Conservation (phyloP, 1,284 basidiomycete genomes). For the Papiliotrema nemorosa region DNA sequence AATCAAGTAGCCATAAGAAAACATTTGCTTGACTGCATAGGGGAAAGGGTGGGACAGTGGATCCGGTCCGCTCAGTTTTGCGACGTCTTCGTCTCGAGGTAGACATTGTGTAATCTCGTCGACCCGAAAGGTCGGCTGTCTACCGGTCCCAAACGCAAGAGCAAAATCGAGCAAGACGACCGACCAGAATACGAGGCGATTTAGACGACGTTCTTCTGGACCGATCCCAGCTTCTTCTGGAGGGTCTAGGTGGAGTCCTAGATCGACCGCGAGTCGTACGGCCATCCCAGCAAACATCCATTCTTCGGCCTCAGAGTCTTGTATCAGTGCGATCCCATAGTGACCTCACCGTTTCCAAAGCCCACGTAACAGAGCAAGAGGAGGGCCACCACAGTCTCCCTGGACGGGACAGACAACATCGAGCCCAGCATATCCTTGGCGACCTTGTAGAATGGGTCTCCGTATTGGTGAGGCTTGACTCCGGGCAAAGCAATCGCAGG, state of each 20-base stretch:
- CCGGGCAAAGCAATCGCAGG: slow-evolving; percentile 26
- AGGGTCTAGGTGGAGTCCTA: slow-evolving; percentile 25
- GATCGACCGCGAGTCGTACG: slow-evolving; percentile 31
- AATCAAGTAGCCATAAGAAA: slow-evolving; percentile 19
- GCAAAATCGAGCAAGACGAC: slow-evolving; percentile 28
- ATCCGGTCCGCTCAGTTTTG: not conserved
- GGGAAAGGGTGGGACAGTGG: slow-evolving; percentile 17
- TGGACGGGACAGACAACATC: slow-evolving; percentile 28
- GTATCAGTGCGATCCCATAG: not conserved
- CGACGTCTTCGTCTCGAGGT: slow-evolving; percentile 13
- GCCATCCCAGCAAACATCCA: slow-evolving; percentile 35
- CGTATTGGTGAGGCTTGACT: slow-evolving; percentile 30
- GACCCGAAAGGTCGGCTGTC: slow-evolving; percentile 25
- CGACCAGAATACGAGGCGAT: slow-evolving; percentile 32
- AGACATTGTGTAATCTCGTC: slow-evolving; percentile 29
- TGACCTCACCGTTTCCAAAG: slow-evolving; percentile 25
- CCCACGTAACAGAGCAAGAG: slow-evolving; percentile 26
- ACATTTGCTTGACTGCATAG: slow-evolving; percentile 24
- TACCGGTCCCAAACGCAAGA: slow-evolving; percentile 24
- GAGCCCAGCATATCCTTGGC: slow-evolving; percentile 29
- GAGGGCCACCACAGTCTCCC: slow-evolving; percentile 29
- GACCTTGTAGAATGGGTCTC: slow-evolving; percentile 25
- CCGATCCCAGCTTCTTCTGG: slow-evolving; percentile 11
- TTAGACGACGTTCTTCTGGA: slow-evolving; percentile 18
- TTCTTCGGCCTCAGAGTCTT: slow-evolving; percentile 31